Conservation (phyloP, 768 basidiomycete species). For the Psilocybe azurescens region DNA sequence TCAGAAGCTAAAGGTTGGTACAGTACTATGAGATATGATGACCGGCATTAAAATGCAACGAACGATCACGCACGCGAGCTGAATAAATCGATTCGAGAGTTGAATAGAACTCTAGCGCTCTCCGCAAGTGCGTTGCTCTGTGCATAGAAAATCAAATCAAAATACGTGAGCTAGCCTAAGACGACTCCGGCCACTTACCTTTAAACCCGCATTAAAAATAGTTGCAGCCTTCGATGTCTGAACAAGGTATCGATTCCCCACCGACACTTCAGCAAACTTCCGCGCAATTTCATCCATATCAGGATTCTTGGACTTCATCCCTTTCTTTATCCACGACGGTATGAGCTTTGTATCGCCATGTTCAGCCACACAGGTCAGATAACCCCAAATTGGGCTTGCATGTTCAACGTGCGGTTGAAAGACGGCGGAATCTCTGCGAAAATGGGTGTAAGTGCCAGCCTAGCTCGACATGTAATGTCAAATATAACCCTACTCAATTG, state of each 20-base stretch:
- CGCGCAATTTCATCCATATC: constrained; percentile 26
- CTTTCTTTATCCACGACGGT: constrained; percentile 30
- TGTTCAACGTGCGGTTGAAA: constrained; percentile 30
- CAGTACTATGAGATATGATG: too few species aligned
- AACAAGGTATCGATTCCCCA: constrained; percentile 31
- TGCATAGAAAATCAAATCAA: constrained; percentile 6
- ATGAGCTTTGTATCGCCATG: constrained; percentile 27
- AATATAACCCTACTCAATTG: constrained; percentile 26
- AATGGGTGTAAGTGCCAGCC: too few species aligned
- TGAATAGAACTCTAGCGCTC: constrained; percentile 30
- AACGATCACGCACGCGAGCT: constrained; percentile 26
- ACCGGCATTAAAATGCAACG: too few species aligned
- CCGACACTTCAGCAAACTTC: constrained; percentile 28
- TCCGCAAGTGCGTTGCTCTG: constrained; percentile 36
- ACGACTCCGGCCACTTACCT: constrained; percentile 20
- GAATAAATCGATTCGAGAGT: constrained; percentile 33
- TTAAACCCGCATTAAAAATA: constrained; percentile 32
- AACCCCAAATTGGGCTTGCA: constrained; percentile 36
- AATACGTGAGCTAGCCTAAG: not conserved
- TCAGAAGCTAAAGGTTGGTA: constrained; percentile 20
- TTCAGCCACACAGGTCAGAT: constrained; percentile 28
- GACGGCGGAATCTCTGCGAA: constrained; percentile 28
- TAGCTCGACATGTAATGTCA: not conserved
- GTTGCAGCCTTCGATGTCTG: constrained; percentile 37
- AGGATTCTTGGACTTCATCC: constrained; percentile 24